A percentile compares a stretch with the other conserved stretches of the same genome.
These are phyloP conservation scores for Emmonsia crescens DNA, from an alignment of 2,329 filamentous ascomycete species.

Conservation along the genomic window DNA sequence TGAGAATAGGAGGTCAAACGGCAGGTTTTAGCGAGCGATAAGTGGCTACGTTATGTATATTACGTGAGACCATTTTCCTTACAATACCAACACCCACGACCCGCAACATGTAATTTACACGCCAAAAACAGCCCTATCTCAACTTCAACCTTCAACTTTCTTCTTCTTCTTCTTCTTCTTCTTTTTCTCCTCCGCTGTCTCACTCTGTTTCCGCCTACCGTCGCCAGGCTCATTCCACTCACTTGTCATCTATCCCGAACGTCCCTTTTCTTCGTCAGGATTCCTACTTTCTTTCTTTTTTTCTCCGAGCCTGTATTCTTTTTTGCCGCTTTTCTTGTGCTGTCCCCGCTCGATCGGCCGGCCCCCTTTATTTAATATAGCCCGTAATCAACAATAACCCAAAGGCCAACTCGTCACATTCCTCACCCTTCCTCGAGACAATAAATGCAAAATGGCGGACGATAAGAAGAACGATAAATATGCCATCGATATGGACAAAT, in stretches of 20 bases:
- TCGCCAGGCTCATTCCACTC: constrained; percentile 1
- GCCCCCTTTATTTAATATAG: background rate
- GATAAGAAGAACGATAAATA: constrained; percentile 80
- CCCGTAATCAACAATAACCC: background rate
- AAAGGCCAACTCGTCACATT: background rate
- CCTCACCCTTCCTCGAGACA: background rate
- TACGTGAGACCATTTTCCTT: too few species aligned
- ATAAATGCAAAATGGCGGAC: constrained; percentile 57
- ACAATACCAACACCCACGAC: too few species aligned
- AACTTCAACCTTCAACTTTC: too few species aligned
- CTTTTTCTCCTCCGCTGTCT: background rate
- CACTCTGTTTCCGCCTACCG: background rate
- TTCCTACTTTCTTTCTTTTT: background rate
- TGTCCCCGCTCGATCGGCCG: background rate
- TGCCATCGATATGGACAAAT: constrained; percentile 57
- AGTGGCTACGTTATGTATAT: background rate
- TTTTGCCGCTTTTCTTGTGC: background rate
- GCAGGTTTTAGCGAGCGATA: background rate
- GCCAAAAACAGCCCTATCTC: too few species aligned
- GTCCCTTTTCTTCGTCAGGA: background rate
- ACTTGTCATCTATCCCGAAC: background rate
- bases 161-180: background rate
- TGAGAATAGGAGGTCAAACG: background rate
- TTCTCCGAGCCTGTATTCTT: background rate
- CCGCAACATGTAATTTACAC: too few species aligned